Percentiles rank a stretch among this genome's conserved stretches.
phyloP scores from a whole-genome alignment of 176 grass and related monocot species.

The Phyllostachys edulis region DNA sequence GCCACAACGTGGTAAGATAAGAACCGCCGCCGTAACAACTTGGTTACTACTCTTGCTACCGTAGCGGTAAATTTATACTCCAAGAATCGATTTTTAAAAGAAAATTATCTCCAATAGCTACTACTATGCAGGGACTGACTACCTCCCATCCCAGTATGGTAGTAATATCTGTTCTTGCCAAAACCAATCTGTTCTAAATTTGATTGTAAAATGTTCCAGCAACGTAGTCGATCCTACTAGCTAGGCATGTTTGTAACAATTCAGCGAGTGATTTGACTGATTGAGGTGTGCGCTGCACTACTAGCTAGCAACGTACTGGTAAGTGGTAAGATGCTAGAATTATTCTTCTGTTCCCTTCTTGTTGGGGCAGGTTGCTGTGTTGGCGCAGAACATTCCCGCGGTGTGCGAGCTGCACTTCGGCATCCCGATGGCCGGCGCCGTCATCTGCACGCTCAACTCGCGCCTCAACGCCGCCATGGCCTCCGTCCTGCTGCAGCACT shows the following conservation, averaged over 20 bases:
- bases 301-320: no score
- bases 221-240: not conserved
- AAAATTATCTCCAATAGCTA: no score
- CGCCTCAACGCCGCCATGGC: conserved; percentile 69
- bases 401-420: conserved; percentile 84
- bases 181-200: not conserved
- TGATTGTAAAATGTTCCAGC: not conserved
- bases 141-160: no score
- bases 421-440: conserved; percentile 68
- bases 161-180: not conserved
- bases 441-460: conserved; percentile 81
- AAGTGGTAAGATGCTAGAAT: no score
- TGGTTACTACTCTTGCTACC: not conserved
- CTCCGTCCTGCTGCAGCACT: conserved; percentile 62
- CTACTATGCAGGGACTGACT: not conserved
- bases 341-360: not conserved
- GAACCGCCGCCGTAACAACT: not conserved
- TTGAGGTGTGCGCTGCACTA: no score
- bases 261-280: not conserved
- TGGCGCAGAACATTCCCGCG: conserved; percentile 74
- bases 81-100: not conserved
- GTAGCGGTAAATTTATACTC: not conserved
- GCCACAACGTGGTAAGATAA: conserved; percentile 52
- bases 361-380: conserved; percentile 59
- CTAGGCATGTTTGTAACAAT: no score